These are phyloP conservation scores for Hygrophorus russula DNA, from an alignment of 768 basidiomycete genomes.

Conservation along the genomic window DNA sequence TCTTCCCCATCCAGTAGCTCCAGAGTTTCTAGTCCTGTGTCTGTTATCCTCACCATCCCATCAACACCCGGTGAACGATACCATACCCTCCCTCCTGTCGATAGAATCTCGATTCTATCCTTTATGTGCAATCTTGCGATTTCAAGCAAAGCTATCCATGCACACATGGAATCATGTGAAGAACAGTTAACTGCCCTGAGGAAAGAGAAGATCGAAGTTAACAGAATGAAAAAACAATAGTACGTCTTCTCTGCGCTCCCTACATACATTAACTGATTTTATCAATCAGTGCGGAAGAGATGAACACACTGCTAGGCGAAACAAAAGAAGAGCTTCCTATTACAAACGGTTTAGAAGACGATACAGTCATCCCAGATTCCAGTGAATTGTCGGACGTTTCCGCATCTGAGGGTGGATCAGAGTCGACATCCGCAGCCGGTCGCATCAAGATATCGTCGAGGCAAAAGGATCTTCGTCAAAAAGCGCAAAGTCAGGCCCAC, in stretches of 20 bases:
- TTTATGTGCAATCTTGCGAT: conserved; percentile 88
- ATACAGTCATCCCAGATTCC: conserved; percentile 49
- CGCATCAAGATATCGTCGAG: conserved; percentile 33
- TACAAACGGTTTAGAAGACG: conserved; percentile 43
- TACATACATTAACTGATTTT: conserved; percentile 7
- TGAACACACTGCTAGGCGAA: conserved; percentile 52
- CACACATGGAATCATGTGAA: conserved; percentile 86
- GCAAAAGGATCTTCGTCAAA: conserved; percentile 41
- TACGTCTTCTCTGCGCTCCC: conserved; percentile 30
- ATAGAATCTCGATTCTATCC: conserved; percentile 76
- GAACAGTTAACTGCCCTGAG: conserved; percentile 82
- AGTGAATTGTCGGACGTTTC: conserved; percentile 68
- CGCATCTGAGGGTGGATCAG: conserved; percentile 49
- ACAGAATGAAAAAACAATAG: conserved; percentile 82
- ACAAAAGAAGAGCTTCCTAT: conserved; percentile 33
- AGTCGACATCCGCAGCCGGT: conserved; percentile 37
- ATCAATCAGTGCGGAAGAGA: conserved; percentile 54
- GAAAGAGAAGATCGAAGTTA: conserved; percentile 94
- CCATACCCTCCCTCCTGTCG: conserved; percentile 54
- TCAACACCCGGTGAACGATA: conserved; percentile 63
- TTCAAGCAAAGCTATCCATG: conserved; percentile 81
- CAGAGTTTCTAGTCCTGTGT: conserved; percentile 34
- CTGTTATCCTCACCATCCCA: conserved; percentile 25
- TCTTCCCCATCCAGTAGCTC: conserved; percentile 35
- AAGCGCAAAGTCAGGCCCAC: conserved; percentile 45